Conservation (phyloP, 78 protist species). For the Salpingoeca rosetta region DNA sequence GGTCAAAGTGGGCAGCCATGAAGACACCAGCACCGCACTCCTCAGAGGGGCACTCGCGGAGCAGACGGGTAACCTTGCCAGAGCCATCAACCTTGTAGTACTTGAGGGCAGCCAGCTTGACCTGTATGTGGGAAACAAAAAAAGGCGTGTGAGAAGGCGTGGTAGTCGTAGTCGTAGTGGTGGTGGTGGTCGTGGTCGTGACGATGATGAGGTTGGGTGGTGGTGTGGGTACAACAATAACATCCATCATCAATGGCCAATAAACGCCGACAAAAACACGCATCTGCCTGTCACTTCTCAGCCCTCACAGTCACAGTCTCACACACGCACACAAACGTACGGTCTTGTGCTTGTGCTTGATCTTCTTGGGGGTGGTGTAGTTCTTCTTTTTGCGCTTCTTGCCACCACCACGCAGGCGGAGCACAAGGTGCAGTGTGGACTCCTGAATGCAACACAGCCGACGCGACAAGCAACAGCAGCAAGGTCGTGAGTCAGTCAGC, state of each 20-base stretch:
- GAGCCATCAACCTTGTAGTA: slow-evolving; percentile 89
- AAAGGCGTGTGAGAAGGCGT: not conserved
- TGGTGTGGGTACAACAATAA: no score
- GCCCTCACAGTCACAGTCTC: not conserved
- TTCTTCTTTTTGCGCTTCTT: slow-evolving; percentile 96
- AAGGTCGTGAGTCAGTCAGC: no score
- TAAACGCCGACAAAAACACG: not conserved
- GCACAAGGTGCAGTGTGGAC: slow-evolving; percentile 59
- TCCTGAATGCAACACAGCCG: no score
- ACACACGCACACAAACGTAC: no score
- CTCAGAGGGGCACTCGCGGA: slow-evolving; percentile 73
- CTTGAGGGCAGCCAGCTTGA: slow-evolving; percentile 87
- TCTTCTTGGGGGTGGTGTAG: slow-evolving; percentile 95
- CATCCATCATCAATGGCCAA: not conserved
- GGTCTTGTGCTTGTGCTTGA: slow-evolving; percentile 85
- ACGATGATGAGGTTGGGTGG: no score
- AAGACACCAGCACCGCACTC: slow-evolving; percentile 92
- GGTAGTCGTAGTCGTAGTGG: no score
- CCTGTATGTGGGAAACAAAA: not conserved
- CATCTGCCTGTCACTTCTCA: not conserved
- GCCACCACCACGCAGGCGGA: slow-evolving; percentile 91
- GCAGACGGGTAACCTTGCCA: slow-evolving; percentile 83
- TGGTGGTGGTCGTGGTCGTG: no score
- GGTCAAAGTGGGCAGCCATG: slow-evolving; percentile 91
- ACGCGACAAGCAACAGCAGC: no score